These are phyloP conservation scores for Cyclotella kingstonii DNA, from an alignment of 108 stramenopile genomes.

Conservation along the genomic window DNA sequence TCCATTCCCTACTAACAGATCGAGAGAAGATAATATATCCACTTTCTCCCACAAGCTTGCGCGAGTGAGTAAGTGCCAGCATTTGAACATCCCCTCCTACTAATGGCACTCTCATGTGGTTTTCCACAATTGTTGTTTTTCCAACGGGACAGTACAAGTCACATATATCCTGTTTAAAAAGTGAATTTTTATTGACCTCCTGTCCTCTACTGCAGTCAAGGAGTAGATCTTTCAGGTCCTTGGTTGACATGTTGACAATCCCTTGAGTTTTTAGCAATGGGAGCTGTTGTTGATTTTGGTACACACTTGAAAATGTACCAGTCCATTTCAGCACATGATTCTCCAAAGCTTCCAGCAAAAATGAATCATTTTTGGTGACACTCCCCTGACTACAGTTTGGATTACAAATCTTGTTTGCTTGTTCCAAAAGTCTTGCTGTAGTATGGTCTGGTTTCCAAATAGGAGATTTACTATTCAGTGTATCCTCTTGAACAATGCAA, in stretches of 20 bases:
- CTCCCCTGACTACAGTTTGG: background rate
- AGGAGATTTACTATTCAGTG: background rate
- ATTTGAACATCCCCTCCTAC: constrained; percentile 25
- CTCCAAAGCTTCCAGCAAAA: no score
- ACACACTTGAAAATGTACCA: background rate
- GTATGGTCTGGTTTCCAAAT: constrained; percentile 34
- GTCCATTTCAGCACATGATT: constrained; percentile 39
- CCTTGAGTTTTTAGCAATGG: constrained; percentile 36
- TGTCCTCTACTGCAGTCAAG: constrained; percentile 29
- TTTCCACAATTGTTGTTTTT: constrained; percentile 31
- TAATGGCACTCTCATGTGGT: constrained; percentile 26
- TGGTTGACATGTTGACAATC: constrained; percentile 34
- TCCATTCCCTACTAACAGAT: constrained; percentile 22
- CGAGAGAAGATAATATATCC: constrained; percentile 30
- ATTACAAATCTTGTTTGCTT: background rate
- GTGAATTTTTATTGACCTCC: constrained; percentile 32
- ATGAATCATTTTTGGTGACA: constrained; percentile 4
- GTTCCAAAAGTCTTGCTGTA: constrained; percentile 20
- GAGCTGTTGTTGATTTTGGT: background rate
- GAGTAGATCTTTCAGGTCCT: constrained; percentile 23
- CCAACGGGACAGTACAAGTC: background rate
- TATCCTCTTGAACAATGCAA: constrained; percentile 4
- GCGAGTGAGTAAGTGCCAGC: constrained; percentile 27
- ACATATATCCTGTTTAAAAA: constrained; percentile 24
- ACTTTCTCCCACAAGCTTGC: constrained; percentile 1